Conservation (phyloP, 2,329 filamentous ascomycete genomes). For the Penicillium brasilianum region DNA sequence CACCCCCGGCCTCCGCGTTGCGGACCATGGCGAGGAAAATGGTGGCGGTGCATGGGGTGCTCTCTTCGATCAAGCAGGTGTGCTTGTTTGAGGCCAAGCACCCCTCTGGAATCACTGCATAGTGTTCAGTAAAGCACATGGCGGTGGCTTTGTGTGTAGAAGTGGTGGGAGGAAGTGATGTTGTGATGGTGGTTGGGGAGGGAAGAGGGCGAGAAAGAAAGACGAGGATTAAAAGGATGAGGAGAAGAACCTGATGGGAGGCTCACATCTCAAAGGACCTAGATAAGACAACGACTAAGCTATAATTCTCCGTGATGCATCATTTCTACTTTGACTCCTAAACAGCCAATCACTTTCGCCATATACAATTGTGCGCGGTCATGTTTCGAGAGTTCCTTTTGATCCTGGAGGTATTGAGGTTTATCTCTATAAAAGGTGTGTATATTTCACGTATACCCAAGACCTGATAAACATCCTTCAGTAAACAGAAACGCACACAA, state of each 20-base stretch:
- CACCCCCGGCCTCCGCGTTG: background rate
- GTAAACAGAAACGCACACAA: background rate
- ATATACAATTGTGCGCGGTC: no score
- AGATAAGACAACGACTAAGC: no score
- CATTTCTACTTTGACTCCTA: no score
- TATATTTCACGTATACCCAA: no score
- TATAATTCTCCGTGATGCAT: no score
- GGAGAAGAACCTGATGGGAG: no score
- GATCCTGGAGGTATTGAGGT: no score
- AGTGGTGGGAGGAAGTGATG: background rate
- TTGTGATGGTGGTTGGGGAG: background rate
- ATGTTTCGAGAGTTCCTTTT: no score
- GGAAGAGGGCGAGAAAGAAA: background rate
- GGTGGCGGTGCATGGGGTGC: background rate
- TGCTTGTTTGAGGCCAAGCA: background rate
- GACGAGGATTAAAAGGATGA: background rate
- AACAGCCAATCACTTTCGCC: no score
- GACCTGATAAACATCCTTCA: background rate
- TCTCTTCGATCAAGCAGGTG: background rate
- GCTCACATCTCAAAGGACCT: no score
- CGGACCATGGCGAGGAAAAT: background rate
- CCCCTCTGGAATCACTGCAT: background rate
- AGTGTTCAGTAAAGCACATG: background rate
- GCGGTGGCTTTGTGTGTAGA: background rate
- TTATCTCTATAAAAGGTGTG: no score